Evolutionary conservation across 192 early-diverging fungal species (phyloP).

Genomic region (Podila horticola): DNA sequence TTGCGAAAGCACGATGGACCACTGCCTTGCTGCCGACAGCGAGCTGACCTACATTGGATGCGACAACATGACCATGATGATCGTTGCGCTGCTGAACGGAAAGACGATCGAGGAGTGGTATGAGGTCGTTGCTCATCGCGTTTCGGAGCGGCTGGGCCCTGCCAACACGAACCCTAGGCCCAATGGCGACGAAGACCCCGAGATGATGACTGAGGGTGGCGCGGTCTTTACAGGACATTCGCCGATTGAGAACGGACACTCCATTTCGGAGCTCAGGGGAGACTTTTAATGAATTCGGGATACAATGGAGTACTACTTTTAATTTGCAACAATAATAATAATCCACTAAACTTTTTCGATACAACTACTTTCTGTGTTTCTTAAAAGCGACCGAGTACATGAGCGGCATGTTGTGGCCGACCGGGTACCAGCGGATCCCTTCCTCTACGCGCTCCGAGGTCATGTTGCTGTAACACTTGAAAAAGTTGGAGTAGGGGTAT

Average conservation of each 20-base stretch:
- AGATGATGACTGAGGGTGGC: constrained; percentile 4
- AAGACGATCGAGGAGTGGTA: constrained; percentile 84
- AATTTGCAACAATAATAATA: neutral
- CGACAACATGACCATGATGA: constrained; percentile 99
- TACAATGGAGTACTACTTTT: neutral
- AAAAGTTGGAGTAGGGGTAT: constrained; percentile 50
- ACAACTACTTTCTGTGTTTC: constrained; percentile 1
- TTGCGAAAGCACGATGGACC: constrained; percentile 91
- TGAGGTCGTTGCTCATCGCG: constrained; percentile 50
- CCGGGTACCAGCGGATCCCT: constrained; percentile 21
- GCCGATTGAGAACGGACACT: too few species aligned
- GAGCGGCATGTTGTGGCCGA: constrained; percentile 36
- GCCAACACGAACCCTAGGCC: constrained; percentile 14
- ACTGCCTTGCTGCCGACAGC: constrained; percentile 88
- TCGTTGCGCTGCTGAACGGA: constrained; percentile 87
- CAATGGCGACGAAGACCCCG: constrained; percentile 39
- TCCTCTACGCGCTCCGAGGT: constrained; percentile 24
- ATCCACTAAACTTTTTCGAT: neutral
- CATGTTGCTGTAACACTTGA: constrained; percentile 30
- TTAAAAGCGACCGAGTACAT: constrained; percentile 37
- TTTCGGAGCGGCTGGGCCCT: constrained; percentile 28
- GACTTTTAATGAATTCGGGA: too few species aligned
- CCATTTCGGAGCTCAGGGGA: too few species aligned
- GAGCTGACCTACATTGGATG: constrained; percentile 94
- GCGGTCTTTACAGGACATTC: too few species aligned